Base-by-base conservation (phyloP, 192 early-diverging fungal species). In the Backusella sp. region DNA sequence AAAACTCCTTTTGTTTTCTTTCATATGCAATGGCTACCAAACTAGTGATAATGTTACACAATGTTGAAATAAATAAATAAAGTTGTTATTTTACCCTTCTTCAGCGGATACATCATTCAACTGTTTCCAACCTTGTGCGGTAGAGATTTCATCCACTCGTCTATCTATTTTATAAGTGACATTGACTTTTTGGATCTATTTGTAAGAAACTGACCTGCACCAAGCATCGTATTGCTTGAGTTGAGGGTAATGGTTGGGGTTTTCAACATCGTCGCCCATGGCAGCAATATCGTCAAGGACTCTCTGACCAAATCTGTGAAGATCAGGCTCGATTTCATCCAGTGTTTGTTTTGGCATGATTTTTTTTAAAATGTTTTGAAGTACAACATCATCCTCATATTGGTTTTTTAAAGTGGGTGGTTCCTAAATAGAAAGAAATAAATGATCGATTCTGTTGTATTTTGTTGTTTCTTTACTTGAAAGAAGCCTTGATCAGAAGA, bases 141-240 rank as follows among this genome's bases (percentile, higher is more conserved):
- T 87, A 32, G 87, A 72, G 11, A 93, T 82, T 15, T 84, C 82
- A 62, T 93, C 92, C 0, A 94, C 84, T 15, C 90, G 84, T 72
- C 83, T 87, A 73, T 12, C 14, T 4, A 42, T 75, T n/a, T 41
- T 28, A 17, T 44, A 32, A 32, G 32, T 32, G 2, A 32, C 32
- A 32, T 32, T 32, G n/a, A n/a, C n/a, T 32, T 32, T 3, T 32
- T 32, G 32, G 32, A 32, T 32, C 2, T 32, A 32, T 32, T 3
- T 3, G 3, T 3, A 3, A 32, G 32, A 32, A 32, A 42, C 46
- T 67, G 75, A 84, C 78, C 84, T 80, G 67, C 89, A 88, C 90
- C 90, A 94, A 1, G 83, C 79, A 70, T 92, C 90, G 73, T 91
- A 92, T 76, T 94, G 92, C 32, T 83, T 82, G n/a, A 94, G 78